These are phyloP conservation scores for Sistotremastrum niveocremeum DNA, from an alignment of 768 basidiomycete species.

Conservation along the genomic window DNA sequence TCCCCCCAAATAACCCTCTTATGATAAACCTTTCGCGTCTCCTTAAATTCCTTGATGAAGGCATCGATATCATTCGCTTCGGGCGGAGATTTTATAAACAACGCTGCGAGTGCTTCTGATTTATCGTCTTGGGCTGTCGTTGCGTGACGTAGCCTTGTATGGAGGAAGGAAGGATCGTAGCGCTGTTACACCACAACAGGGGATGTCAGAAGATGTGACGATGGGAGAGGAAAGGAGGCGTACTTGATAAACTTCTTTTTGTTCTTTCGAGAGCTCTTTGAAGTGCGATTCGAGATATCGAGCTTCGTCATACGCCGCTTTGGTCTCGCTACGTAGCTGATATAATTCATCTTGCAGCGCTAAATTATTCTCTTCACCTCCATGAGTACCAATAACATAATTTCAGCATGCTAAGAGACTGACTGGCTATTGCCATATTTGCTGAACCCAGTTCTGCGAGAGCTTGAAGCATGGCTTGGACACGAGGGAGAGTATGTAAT, in stretches of 20 bases:
- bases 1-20: constrained; percentile 87
- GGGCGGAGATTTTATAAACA: constrained; percentile 56
- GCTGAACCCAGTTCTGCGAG: constrained; percentile 71
- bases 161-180: constrained; percentile 75
- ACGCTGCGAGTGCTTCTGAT: constrained; percentile 73
- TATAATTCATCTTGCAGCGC: constrained; percentile 66
- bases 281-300: constrained; percentile 68
- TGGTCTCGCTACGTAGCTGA: constrained; percentile 63
- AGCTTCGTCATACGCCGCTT: constrained; percentile 80
- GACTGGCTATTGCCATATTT: constrained; percentile 80
- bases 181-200: constrained; percentile 31
- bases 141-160: constrained; percentile 77
- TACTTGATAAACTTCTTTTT: constrained; percentile 82
- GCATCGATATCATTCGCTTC: constrained; percentile 57
- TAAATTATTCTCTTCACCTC: constrained; percentile 51
- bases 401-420: constrained; percentile 17
- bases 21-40: constrained; percentile 80
- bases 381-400: constrained; percentile 4
- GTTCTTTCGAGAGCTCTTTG: constrained; percentile 81
- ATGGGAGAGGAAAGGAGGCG: constrained; percentile 6
- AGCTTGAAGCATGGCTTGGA: constrained; percentile 60
- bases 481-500: constrained; percentile 64
- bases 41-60: constrained; percentile 82
- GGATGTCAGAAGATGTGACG: constrained; percentile 5
- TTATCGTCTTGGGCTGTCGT: constrained; percentile 82